Evolutionary conservation across 164 flowering plant genomes (phyloP).

Genomic region (Vitis cinerea): DNA sequence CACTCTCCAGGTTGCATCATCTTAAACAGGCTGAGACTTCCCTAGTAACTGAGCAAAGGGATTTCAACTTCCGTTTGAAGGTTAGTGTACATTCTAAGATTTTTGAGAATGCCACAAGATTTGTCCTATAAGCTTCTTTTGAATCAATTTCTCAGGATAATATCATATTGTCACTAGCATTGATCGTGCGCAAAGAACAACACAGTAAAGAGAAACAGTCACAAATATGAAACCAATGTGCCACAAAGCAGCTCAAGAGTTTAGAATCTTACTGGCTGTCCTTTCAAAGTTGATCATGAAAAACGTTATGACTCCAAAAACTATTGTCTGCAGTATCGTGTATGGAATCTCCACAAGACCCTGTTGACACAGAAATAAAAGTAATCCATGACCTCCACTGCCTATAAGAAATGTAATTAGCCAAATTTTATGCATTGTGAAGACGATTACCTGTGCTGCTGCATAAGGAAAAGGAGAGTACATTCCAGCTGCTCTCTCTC

Average conservation of each 20-base stretch:
- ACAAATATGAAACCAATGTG: too few species aligned
- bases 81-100: too few species aligned
- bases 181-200: too few species aligned
- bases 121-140: too few species aligned
- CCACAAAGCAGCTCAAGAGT: neutral
- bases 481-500: conserved; percentile 93
- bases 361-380: conserved; percentile 32
- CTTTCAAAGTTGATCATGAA: conserved; percentile 77
- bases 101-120: too few species aligned
- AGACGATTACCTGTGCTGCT: conserved; percentile 64
- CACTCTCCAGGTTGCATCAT: too few species aligned
- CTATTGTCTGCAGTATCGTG: conserved; percentile 56
- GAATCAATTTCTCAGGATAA: too few species aligned
- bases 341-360: conserved; percentile 92
- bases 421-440: neutral
- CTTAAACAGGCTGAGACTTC: too few species aligned
- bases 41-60: too few species aligned
- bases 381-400: neutral
- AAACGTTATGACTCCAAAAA: conserved; percentile 72
- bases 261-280: conserved; percentile 46
- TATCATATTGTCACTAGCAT: too few species aligned
- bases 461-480: conserved; percentile 83
- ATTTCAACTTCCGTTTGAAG: too few species aligned
- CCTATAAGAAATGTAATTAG: neutral
- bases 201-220: too few species aligned